Conservation (phyloP, 768 basidiomycete genomes). For the Grammothele lineata region DNA sequence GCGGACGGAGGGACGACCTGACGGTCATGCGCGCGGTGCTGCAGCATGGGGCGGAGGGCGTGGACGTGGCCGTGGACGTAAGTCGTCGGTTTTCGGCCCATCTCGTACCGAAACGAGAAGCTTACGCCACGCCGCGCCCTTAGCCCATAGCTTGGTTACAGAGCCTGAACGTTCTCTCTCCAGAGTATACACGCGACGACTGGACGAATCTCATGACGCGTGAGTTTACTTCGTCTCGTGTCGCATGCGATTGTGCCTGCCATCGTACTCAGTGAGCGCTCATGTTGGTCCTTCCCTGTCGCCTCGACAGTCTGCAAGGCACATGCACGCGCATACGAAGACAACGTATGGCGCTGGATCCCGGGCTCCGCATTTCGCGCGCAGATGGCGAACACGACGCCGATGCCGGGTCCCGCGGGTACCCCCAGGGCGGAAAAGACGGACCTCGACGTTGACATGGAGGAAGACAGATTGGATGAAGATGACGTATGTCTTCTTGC, state of each 20-base stretch:
- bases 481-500: too few species aligned
- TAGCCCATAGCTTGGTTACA: background rate
- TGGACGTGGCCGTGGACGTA: background rate
- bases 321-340: constrained; percentile 1
- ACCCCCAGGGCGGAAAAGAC: too few species aligned
- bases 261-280: too few species aligned
- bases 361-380: background rate
- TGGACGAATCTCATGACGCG: constrained; percentile 6
- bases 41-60: background rate
- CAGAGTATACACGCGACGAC: background rate
- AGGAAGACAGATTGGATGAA: too few species aligned
- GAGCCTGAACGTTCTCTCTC: background rate
- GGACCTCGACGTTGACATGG: too few species aligned
- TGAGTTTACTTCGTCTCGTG: background rate
- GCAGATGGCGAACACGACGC: background rate
- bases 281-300: background rate
- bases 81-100: background rate
- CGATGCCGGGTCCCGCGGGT: too few species aligned
- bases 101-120: too few species aligned
- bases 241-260: background rate
- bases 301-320: background rate
- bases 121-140: background rate
- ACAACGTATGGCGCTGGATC: background rate
- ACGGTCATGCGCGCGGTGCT: background rate
- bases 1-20: constrained; percentile 1